Evolutionary conservation across 805 yeast species (phyloP), one percentile per base, ranked within the genome.

Genomic region (Yamadazyma paraphyllophila): DNA sequence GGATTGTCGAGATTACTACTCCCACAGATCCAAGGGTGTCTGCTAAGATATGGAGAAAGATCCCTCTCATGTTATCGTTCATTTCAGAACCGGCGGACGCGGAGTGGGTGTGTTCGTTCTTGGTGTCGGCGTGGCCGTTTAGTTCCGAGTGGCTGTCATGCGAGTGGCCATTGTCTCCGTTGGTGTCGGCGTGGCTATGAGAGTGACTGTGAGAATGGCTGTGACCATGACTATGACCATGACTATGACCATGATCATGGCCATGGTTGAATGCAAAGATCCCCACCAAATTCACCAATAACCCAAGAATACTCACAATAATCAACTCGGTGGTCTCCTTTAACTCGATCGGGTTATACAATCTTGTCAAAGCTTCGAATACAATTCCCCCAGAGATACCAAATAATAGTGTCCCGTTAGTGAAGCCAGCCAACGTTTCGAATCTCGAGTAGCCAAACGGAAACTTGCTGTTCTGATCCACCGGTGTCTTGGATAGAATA

Each of bases 11-110:
- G 1, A 89, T 64, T n/a, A 94, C 91, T 13, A 95, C 99, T 6
- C 98, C 98, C 0, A 91, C 96, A 0, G 98, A 92, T 0, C 99
- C 99, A 34, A 94, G 69, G 0, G 98, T 91, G 58, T 94, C 99
- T 0, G 99, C 99, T 37, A 94, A 61, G 26, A 94, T 87, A 56
- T 94, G 99, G 37, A 94, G 69, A 58, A 94, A 94, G 4, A 94
- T 88, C 11, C 99, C 99, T 47, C 85, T 82, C 95, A 92, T 87
- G 62, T 92, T 92, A 53, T 79, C 82, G 50, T 73, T 76, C 62
- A 71, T 59, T 14, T 46, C 53, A 34, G 16, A 7, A 11, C 29
- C 3, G 17, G 39, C 11, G 34, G 42, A 14, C n/a, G 32, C 34
- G 11, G 41, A 30, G 29, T 45, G 44, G 31, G 41, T 24, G 26